Evolutionary conservation across 2,329 filamentous ascomycete genomes (phyloP).

Genomic region (Byssoonygena ceratinophila): DNA sequence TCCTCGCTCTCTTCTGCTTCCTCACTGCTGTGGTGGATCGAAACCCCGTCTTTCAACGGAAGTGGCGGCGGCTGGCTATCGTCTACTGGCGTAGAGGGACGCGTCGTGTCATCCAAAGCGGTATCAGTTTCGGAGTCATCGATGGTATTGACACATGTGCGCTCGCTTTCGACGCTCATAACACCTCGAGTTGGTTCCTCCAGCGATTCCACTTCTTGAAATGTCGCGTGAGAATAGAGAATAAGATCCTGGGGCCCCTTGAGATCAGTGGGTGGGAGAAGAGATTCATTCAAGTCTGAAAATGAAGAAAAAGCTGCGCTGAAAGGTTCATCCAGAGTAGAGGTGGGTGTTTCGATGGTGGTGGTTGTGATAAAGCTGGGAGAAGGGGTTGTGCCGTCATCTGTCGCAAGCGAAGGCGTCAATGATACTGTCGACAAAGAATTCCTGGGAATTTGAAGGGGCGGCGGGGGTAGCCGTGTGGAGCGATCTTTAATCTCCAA

Average conservation of each 20-base stretch:
- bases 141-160: slow-evolving; percentile 60
- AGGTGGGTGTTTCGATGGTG: slow-evolving; percentile 23
- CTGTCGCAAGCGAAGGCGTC: slow-evolving; percentile 21
- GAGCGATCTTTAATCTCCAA: slow-evolving; percentile 5
- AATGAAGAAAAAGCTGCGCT: slow-evolving; percentile 14
- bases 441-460: slow-evolving; percentile 35
- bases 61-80: slow-evolving; percentile 43
- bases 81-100: slow-evolving; percentile 27
- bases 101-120: slow-evolving; percentile 45
- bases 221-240: slow-evolving; percentile 4
- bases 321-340: slow-evolving; percentile 20
- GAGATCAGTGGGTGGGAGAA: slow-evolving; percentile 15
- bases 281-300: slow-evolving; percentile 14
- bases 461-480: slow-evolving; percentile 37
- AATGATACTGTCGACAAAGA: slow-evolving; percentile 28
- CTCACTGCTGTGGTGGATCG: slow-evolving; percentile 51
- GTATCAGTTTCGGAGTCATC: slow-evolving; percentile 76
- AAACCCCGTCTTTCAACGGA: slow-evolving; percentile 57
- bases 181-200: slow-evolving; percentile 55
- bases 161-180: slow-evolving; percentile 66
- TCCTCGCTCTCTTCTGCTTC: slow-evolving; percentile 74
- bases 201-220: slow-evolving; percentile 24
- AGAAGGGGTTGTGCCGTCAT: slow-evolving; percentile 31
- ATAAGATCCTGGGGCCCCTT: slow-evolving; percentile 4
- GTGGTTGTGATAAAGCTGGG: slow-evolving; percentile 32